Conservation (phyloP, 441 rosid genomes). For the Sinapis alba region DNA sequence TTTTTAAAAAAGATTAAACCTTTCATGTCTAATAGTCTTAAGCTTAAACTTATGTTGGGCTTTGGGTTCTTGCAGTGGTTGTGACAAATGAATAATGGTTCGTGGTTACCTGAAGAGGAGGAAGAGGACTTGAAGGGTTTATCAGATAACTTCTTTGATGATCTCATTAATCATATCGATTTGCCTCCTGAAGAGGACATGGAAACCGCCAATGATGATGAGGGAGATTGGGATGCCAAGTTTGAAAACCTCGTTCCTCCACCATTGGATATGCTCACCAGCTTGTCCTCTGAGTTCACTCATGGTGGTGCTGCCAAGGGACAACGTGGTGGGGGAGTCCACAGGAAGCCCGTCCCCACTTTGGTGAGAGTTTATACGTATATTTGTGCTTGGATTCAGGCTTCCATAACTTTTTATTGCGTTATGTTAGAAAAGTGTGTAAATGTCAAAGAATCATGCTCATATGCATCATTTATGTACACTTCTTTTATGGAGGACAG, state of each 20-base stretch:
- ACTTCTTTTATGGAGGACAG: background rate
- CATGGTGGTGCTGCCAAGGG: conserved; percentile 26
- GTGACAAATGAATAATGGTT: conserved; percentile 29
- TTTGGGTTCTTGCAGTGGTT: conserved; percentile 24
- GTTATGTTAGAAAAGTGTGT: no score
- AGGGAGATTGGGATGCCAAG: conserved; percentile 43
- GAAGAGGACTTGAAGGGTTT: conserved; percentile 58
- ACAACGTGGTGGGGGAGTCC: conserved; percentile 4
- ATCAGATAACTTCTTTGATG: conserved; percentile 67
- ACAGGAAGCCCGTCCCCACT: conserved; percentile 7
- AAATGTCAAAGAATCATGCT: background rate
- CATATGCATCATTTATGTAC: background rate
- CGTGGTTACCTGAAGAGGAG: conserved; percentile 58
- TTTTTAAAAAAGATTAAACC: no score
- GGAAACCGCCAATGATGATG: conserved; percentile 41
- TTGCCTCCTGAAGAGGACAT: conserved; percentile 63
- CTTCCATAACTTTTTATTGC: no score
- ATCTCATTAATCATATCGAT: conserved; percentile 49
- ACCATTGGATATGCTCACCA: conserved; percentile 53
- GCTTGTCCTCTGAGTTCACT: conserved; percentile 45
- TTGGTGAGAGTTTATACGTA: conserved; percentile 30
- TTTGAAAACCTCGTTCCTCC: conserved; percentile 58
- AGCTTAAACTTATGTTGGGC: background rate
- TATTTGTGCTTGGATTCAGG: no score
- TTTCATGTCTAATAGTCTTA: background rate